A percentile compares a stretch with the other conserved stretches of the same genome.
Evolutionary conservation across 1,139 yeast genomes (phyloP).

Genomic region (Kluyveromyces marxianus): DNA sequence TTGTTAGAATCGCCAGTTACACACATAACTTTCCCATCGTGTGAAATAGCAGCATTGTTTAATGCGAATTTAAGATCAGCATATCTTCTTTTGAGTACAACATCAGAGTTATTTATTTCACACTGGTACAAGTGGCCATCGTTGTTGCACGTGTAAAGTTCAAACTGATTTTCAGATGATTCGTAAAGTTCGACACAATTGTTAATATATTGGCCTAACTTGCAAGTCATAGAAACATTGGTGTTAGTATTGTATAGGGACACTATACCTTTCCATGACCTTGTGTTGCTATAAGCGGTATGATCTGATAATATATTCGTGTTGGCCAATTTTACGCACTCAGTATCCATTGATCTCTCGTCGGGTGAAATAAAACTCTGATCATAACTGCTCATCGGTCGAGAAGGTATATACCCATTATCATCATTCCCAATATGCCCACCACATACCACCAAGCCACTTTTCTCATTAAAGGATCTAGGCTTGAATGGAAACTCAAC

Average conservation of each 20-base stretch:
- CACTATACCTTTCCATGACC: conserved; percentile 51
- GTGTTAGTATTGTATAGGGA: conserved; percentile 48
- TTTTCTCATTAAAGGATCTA: conserved; percentile 57
- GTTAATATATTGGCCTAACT: conserved; percentile 74
- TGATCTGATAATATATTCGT: conserved; percentile 22
- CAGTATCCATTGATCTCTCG: conserved; percentile 11
- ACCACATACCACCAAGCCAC: conserved; percentile 59
- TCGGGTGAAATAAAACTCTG: conserved; percentile 1
- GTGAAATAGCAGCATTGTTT: conserved; percentile 55
- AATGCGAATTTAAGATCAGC: conserved; percentile 45
- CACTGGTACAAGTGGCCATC: conserved; percentile 65
- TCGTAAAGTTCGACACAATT: conserved; percentile 56
- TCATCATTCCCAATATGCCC: conserved; percentile 47
- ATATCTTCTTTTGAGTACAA: conserved; percentile 33
- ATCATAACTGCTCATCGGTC: conserved; percentile 7
- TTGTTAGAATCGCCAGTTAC: conserved; percentile 55
- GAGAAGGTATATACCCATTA: conserved; percentile 15
- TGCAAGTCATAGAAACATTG: conserved; percentile 41
- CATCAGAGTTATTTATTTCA: conserved; percentile 45
- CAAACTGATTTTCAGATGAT: conserved; percentile 32
- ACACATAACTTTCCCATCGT: conserved; percentile 46
- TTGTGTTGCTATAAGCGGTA: conserved; percentile 28
- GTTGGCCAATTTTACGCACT: conserved; percentile 22
- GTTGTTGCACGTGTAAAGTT: conserved; percentile 71
- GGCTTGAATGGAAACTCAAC: conserved; percentile 54